Base-by-base conservation (phyloP, 495 filamentous ascomycete genomes). In the Beverwykella pulmonaria region DNA sequence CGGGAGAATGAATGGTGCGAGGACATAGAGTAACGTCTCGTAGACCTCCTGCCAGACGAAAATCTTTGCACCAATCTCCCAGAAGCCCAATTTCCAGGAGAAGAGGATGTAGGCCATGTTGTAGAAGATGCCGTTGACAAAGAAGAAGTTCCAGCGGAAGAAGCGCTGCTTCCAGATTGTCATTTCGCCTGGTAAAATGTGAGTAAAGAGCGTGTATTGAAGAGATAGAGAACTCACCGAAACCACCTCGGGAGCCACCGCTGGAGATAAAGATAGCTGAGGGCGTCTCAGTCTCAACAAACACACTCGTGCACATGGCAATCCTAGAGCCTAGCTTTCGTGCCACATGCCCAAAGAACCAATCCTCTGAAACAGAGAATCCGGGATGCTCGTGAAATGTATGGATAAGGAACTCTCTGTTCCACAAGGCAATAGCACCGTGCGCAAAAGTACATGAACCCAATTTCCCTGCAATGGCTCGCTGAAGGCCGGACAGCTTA, bases 151-250 rank as follows among this genome's bases (percentile, higher is more conserved):
- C 81, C 81, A 83, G 22, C 80, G 70, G 50, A 74, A 76, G 65
- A 83, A 82, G 14, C 81, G 73, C 61, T 83, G 81, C n/a, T n/a
- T n/a, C n/a, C n/a, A n/a, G n/a, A n/a, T n/a, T n/a, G n/a, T n/a
- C n/a, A n/a, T n/a, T n/a, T n/a, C n/a, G n/a, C n/a, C n/a, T n/a
- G n/a, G n/a, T n/a, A n/a, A n/a, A n/a, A n/a, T n/a, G n/a, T n/a
- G n/a, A n/a, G n/a, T n/a, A n/a, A n/a, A n/a, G n/a, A n/a, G n/a
- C n/a, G n/a, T n/a, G n/a, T n/a, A n/a, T n/a, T n/a, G n/a, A n/a
- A n/a, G n/a, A n/a, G n/a, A n/a, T n/a, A n/a, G n/a, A n/a, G n/a
- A 80, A 82, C 63, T 83, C 81, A 1, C 81, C 81, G 52, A 82
- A 83, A 2, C 81, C 81, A 36, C 81, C 81, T 19, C 81, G 73